Conservation (phyloP, 441 rosid genomes). For the Pelargonium cotyledonis region DNA sequence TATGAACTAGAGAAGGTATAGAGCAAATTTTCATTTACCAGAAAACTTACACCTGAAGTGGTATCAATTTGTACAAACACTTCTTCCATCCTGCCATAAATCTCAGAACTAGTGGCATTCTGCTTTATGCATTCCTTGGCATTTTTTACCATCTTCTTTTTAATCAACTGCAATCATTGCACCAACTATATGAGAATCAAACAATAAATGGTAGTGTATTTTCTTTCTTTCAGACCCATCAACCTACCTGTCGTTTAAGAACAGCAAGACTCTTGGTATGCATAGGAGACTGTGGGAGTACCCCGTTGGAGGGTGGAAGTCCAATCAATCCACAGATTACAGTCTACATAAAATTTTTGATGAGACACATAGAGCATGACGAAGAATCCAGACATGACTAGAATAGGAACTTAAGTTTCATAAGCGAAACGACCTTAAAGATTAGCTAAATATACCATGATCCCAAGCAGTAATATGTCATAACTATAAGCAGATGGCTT, state of each 20-base stretch:
- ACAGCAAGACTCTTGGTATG: constrained; percentile 84
- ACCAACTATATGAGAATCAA: background rate
- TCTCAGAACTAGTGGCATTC: constrained; percentile 57
- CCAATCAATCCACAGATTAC: constrained; percentile 76
- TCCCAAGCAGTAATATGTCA: constrained; percentile 61
- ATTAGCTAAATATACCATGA: constrained; percentile 37
- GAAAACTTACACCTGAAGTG: constrained; percentile 40
- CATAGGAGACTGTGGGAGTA: constrained; percentile 88
- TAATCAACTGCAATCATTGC: constrained; percentile 45
- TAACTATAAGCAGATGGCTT: constrained; percentile 83
- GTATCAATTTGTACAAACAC: constrained; percentile 70
- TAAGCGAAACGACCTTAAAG: background rate
- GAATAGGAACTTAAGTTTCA: background rate
- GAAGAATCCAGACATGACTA: background rate
- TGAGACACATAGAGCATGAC: constrained; percentile 5
- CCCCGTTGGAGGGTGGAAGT: constrained; percentile 87
- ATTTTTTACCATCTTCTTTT: constrained; percentile 69
- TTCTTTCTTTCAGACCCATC: background rate
- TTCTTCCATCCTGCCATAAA: constrained; percentile 74
- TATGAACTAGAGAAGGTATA: background rate
- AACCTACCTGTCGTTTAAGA: constrained; percentile 67
- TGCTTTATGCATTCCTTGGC: constrained; percentile 61
- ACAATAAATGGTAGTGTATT: background rate
- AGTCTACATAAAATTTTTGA: constrained; percentile 34
- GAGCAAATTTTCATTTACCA: background rate